Percentiles rank a stretch among this genome's conserved stretches.
Conservation (phyloP, 2,329 filamentous ascomycete genomes). For the Phialemoniopsis sp. region DNA sequence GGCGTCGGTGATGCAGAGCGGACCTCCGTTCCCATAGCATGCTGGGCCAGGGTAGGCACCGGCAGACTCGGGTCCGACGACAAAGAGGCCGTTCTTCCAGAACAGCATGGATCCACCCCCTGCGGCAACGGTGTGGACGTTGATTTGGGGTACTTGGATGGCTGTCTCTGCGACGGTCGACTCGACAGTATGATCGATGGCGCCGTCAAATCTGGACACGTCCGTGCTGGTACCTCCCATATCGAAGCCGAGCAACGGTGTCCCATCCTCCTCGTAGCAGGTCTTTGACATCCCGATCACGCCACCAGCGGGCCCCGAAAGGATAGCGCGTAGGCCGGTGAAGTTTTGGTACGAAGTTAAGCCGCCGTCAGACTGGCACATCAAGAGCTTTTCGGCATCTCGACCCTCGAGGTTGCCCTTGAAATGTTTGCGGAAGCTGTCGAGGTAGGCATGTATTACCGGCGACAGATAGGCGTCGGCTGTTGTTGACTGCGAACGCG, state of each 20-base stretch:
- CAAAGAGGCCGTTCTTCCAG: slow-evolving; percentile 62
- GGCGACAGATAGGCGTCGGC: slow-evolving; percentile 70
- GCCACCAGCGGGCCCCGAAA: slow-evolving; percentile 26
- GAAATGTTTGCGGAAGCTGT: slow-evolving; percentile 62
- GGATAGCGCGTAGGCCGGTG: slow-evolving; percentile 3
- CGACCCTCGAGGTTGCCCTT: slow-evolving; percentile 56
- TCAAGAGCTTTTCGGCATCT: slow-evolving; percentile 43
- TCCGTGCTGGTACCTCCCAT: slow-evolving; percentile 37
- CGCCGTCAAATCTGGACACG: slow-evolving; percentile 49
- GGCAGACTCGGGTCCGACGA: slow-evolving; percentile 62
- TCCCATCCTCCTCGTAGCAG: slow-evolving; percentile 62
- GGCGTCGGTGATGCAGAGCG: slow-evolving; percentile 61
- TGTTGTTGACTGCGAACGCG: slow-evolving; percentile 63
- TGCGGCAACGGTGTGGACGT: slow-evolving; percentile 72
- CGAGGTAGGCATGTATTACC: slow-evolving; percentile 66
- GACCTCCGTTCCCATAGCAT: slow-evolving; percentile 60
- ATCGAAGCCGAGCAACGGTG: slow-evolving; percentile 68
- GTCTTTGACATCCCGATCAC: slow-evolving; percentile 70
- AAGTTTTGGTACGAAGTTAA: too few species aligned
- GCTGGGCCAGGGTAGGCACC: slow-evolving; percentile 62
- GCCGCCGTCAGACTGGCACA: slow-evolving; percentile 45
- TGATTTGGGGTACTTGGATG: slow-evolving; percentile 69
- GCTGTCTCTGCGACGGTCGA: slow-evolving; percentile 66
- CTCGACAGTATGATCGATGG: too few species aligned
- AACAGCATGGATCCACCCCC: slow-evolving; percentile 56